phyloP scores from a whole-genome alignment of 1,139 yeast genomes.

The Candida sojae region DNA sequence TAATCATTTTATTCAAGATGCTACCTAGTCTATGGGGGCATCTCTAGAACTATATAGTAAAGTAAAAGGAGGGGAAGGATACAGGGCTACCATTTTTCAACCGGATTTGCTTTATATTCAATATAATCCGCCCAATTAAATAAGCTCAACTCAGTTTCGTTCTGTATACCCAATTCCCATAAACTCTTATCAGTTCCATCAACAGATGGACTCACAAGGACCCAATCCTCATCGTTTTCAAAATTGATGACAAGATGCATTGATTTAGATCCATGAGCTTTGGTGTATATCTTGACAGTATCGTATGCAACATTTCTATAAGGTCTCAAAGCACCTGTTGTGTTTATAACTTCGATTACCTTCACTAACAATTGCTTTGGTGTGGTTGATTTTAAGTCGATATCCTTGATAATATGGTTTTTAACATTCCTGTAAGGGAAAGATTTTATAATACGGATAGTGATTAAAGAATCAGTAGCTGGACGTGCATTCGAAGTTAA shows the following conservation, averaged over 20 bases:
- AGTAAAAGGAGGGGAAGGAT: no score
- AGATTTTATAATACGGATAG: constrained; percentile 85
- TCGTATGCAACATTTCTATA: constrained; percentile 78
- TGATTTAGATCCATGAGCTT: constrained; percentile 94
- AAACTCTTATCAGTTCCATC: constrained; percentile 45
- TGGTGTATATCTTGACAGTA: constrained; percentile 82
- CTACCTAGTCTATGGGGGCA: background rate
- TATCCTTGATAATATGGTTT: constrained; percentile 69
- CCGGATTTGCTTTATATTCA: constrained; percentile 76
- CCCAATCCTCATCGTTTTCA: constrained; percentile 66
- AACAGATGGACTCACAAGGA: constrained; percentile 41
- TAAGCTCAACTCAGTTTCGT: constrained; percentile 88
- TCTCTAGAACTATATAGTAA: no score
- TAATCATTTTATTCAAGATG: background rate
- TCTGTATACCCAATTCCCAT: constrained; percentile 71
- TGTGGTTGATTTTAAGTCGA: constrained; percentile 72
- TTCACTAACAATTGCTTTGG: constrained; percentile 59
- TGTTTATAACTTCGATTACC: constrained; percentile 50
- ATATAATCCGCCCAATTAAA: constrained; percentile 69
- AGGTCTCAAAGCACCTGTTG: constrained; percentile 76
- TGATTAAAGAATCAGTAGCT: constrained; percentile 68
- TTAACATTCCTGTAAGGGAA: constrained; percentile 91
- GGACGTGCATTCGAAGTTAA: constrained; percentile 70
- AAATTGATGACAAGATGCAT: constrained; percentile 89
- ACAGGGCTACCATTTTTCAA: constrained; percentile 73